Percentiles rank a stretch among this genome's conserved stretches.
phyloP scores from a whole-genome alignment of 768 basidiomycete species.

The Boletus sensibilis region DNA sequence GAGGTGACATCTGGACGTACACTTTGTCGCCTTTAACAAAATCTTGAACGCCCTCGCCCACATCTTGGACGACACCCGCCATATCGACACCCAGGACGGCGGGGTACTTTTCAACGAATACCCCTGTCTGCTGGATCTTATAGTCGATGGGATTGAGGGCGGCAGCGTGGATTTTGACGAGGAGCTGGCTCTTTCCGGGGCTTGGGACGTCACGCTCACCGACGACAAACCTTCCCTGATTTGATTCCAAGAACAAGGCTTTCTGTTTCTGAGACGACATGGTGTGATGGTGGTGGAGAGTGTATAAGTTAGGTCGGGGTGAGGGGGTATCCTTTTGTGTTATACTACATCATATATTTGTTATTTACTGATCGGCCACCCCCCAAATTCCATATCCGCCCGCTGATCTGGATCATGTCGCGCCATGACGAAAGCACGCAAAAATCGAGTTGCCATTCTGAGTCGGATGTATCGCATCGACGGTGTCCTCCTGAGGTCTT shows the following conservation, averaged over 20 bases:
- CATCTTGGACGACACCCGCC: conserved; percentile 39
- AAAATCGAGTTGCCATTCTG: conserved; percentile 32
- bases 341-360: conserved; percentile 17
- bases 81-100: conserved; percentile 36
- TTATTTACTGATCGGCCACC: conserved; percentile 32
- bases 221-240: conserved; percentile 33
- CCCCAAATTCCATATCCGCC: conserved; percentile 31
- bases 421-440: conserved; percentile 31
- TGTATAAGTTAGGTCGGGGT: conserved; percentile 11
- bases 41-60: conserved; percentile 37
- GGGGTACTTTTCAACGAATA: conserved; percentile 36
- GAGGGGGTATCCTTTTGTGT: conserved; percentile 2
- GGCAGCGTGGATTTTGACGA: conserved; percentile 40
- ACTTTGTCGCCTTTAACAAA: conserved; percentile 43
- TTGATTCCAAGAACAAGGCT: conserved; percentile 27
- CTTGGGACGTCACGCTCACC: conserved; percentile 25
- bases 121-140: conserved; percentile 33
- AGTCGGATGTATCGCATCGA: conserved; percentile 33
- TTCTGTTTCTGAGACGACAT: conserved; percentile 31
- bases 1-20: conserved; percentile 22
- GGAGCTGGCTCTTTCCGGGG: conserved; percentile 40
- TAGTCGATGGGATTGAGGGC: conserved; percentile 51
- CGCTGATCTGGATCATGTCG: conserved; percentile 29
- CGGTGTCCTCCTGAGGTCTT: conserved; percentile 28
- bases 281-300: conserved; percentile 6